These are phyloP conservation scores for Cladophialophora psammophila DNA, from an alignment of 2,329 filamentous ascomycete genomes.

Conservation along the genomic window DNA sequence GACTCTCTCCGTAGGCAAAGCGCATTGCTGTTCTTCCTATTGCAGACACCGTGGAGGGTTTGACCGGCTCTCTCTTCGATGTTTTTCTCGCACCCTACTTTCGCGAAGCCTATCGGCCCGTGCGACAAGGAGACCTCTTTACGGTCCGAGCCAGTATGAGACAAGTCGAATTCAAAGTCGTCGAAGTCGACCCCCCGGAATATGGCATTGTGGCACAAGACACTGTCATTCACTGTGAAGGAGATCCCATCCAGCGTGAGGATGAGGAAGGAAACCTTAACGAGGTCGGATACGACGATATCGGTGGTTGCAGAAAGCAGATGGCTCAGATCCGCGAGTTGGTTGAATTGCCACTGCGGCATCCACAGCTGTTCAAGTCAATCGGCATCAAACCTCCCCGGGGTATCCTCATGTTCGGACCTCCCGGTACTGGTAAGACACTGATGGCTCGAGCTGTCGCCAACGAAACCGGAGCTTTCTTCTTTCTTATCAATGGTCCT, in stretches of 20 bases:
- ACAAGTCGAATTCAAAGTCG: constrained; percentile 99
- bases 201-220: constrained; percentile 99
- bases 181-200: constrained; percentile 97
- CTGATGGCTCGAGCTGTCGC: constrained; percentile 98
- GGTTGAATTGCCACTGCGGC: constrained; percentile 94
- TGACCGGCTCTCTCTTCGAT: constrained; percentile 97
- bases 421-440: constrained; percentile 98
- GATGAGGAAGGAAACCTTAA: constrained; percentile 99
- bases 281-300: constrained; percentile 98
- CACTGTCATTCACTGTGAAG: constrained; percentile 98
- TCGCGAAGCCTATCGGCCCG: constrained; percentile 96
- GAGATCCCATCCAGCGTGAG: constrained; percentile 94
- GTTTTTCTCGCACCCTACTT: constrained; percentile 99
- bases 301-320: constrained; percentile 98
- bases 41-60: constrained; percentile 95
- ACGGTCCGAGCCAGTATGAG: constrained; percentile 97
- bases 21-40: constrained; percentile 98
- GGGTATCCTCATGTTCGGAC: constrained; percentile 95
- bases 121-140: constrained; percentile 97
- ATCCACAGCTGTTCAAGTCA: constrained; percentile 99
- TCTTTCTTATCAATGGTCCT: constrained; percentile 98
- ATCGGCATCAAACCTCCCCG: constrained; percentile 99
- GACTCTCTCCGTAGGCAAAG: constrained; percentile 73
- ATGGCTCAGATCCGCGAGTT: constrained; percentile 99
- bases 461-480: constrained; percentile 98